Conservation (phyloP, 768 basidiomycete species). For the Boletus subcaerulescens region DNA sequence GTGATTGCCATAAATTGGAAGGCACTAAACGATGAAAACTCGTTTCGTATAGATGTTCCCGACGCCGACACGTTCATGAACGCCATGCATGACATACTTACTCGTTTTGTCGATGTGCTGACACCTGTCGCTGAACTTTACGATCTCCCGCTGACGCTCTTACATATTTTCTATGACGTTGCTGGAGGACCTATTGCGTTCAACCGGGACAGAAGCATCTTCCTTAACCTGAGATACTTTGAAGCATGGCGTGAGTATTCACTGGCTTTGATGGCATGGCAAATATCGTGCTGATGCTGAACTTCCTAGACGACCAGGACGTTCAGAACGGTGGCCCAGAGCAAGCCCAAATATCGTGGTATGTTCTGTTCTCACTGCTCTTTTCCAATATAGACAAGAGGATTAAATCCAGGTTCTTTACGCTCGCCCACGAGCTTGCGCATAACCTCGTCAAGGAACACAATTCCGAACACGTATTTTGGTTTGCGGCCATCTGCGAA, state of each 20-base stretch:
- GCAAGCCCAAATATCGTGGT: neutral
- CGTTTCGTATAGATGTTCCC: neutral
- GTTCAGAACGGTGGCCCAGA: neutral
- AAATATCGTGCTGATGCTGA: too few species aligned
- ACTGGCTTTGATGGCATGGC: neutral
- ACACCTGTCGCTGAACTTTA: constrained; percentile 65
- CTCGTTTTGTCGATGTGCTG: constrained; percentile 69
- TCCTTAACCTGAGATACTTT: constrained; percentile 80
- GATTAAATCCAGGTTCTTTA: neutral
- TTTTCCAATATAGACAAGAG: neutral
- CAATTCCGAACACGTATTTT: neutral
- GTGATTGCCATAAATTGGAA: neutral
- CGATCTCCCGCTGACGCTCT: constrained; percentile 59
- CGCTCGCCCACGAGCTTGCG: neutral
- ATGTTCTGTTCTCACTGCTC: neutral
- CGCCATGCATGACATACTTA: constrained; percentile 48
- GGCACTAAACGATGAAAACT: neutral
- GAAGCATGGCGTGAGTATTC: constrained; percentile 72
- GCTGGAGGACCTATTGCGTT: constrained; percentile 83
- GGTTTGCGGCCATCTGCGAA: neutral
- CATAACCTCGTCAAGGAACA: neutral
- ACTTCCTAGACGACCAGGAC: neutral
- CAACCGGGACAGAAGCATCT: constrained; percentile 85
- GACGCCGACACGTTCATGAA: constrained; percentile 42
- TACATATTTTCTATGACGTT: constrained; percentile 83